phyloP scores from a whole-genome alignment of 768 basidiomycete genomes.

The Tephrocybe sp. region DNA sequence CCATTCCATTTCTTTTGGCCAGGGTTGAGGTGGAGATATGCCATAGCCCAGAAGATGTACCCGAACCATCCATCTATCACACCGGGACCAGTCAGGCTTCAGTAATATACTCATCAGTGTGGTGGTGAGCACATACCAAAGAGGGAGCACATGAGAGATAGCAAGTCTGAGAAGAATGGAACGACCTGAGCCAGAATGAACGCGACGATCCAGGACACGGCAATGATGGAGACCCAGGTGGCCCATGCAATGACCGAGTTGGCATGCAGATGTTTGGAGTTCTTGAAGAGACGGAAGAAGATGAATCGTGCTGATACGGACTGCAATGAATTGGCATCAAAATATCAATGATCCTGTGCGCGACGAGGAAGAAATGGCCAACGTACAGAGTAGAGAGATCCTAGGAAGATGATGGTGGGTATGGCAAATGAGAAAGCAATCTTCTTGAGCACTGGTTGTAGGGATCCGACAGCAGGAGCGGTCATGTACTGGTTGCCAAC shows the following conservation, averaged over 20 bases:
- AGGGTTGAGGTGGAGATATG: slow-evolving; percentile 37
- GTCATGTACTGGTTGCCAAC: slow-evolving; percentile 40
- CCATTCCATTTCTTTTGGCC: slow-evolving; percentile 33
- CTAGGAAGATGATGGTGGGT: slow-evolving; percentile 43
- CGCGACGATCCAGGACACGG: slow-evolving; percentile 29
- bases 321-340: slow-evolving; percentile 13
- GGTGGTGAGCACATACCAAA: slow-evolving; percentile 40
- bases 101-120: too few species aligned
- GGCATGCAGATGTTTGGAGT: slow-evolving; percentile 34
- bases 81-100: too few species aligned
- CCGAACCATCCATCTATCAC: slow-evolving; percentile 35
- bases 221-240: slow-evolving; percentile 30
- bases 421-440: slow-evolving; percentile 46
- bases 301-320: slow-evolving; percentile 42
- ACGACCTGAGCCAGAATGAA: slow-evolving; percentile 35
- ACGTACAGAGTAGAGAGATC: slow-evolving; percentile 39
- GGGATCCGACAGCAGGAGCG: slow-evolving; percentile 41
- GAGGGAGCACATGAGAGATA: slow-evolving; percentile 40
- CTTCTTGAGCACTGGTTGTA: slow-evolving; percentile 35
- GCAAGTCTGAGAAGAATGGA: slow-evolving; percentile 38
- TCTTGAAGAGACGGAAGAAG: slow-evolving; percentile 42
- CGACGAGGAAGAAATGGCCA: too few species aligned
- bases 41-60: slow-evolving; percentile 46
- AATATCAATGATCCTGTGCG: not conserved
- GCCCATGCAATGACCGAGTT: slow-evolving; percentile 31